Conservation (phyloP, 2,329 filamentous ascomycete genomes). For the Neonectria ditissima region DNA sequence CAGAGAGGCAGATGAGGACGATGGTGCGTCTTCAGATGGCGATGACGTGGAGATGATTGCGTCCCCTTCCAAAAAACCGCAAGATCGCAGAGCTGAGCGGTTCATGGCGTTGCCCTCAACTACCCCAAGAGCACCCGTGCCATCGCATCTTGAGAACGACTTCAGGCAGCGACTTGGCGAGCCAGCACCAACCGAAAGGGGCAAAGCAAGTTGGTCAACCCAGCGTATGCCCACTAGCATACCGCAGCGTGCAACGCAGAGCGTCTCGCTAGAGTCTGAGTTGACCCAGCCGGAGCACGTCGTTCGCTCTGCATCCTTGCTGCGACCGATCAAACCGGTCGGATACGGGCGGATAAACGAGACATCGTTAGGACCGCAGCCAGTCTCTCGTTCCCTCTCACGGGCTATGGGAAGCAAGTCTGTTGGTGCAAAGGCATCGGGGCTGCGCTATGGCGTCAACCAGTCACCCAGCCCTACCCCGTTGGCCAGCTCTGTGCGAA, state of each 20-base stretch:
- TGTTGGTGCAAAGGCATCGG: slow-evolving; percentile 32
- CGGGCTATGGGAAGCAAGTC: slow-evolving; percentile 34
- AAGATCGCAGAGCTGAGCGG: slow-evolving; percentile 34
- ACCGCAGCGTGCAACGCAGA: slow-evolving; percentile 9
- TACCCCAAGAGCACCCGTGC: slow-evolving; percentile 57
- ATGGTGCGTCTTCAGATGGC: slow-evolving; percentile 37
- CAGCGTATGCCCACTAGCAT: slow-evolving; percentile 24
- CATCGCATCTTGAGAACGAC: slow-evolving; percentile 56
- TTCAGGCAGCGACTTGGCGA: slow-evolving; percentile 41
- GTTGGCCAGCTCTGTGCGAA: slow-evolving; percentile 40
- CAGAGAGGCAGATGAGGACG: slow-evolving; percentile 47
- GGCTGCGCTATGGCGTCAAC: slow-evolving; percentile 26
- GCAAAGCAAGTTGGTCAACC: slow-evolving; percentile 1
- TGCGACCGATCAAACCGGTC: slow-evolving; percentile 26
- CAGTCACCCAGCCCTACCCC: slow-evolving; percentile 27
- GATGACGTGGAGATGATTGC: slow-evolving; percentile 38
- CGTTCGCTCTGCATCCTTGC: slow-evolving; percentile 3
- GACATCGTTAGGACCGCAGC: slow-evolving; percentile 23
- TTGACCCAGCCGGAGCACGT: slow-evolving; percentile 11
- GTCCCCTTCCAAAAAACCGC: slow-evolving; percentile 39
- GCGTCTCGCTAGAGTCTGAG: slow-evolving; percentile 6
- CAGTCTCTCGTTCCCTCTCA: slow-evolving; percentile 21
- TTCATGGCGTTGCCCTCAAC: slow-evolving; percentile 52
- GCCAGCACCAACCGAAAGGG: slow-evolving; percentile 10
- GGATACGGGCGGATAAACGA: slow-evolving; percentile 24